phyloP scores from a whole-genome alignment of 352 stramenopile genomes.

The Phytophthora chlamydospora region DNA sequence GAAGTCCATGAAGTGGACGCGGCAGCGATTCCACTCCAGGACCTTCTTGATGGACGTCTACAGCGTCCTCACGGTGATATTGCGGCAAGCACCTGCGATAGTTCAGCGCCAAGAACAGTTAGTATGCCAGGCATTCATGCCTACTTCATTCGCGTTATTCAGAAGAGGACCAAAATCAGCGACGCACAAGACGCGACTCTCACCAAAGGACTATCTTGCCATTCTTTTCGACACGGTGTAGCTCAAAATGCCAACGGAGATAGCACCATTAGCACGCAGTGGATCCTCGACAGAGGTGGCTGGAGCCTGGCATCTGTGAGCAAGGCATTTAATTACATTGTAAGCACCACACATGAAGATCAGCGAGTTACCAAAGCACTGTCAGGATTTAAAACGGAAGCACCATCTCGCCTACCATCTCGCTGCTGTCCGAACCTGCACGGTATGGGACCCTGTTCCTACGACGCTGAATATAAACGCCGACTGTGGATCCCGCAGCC shows the following conservation, averaged over 20 bases:
- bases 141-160: slow-evolving; percentile 1
- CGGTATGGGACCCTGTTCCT: no score
- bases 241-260: slow-evolving; percentile 10
- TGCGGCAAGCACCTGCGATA: no score
- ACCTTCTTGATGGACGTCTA: background rate
- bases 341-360: slow-evolving; percentile 15
- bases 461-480: no score
- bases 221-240: slow-evolving; percentile 10
- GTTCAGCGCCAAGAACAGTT: background rate
- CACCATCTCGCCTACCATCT: background rate
- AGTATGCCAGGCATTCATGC: slow-evolving; percentile 4
- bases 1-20: background rate
- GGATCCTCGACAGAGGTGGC: slow-evolving; percentile 13
- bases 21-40: background rate
- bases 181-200: background rate
- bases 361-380: slow-evolving; percentile 4
- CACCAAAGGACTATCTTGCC: slow-evolving; percentile 4
- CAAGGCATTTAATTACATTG: slow-evolving; percentile 20
- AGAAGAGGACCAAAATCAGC: background rate
- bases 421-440: no score
- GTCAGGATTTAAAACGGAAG: background rate
- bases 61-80: background rate
- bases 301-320: slow-evolving; percentile 5
- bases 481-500: no score
- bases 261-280: slow-evolving; percentile 5